These are phyloP conservation scores for Scheffersomyces titani DNA, from an alignment of 1,139 yeast genomes.

Conservation along the genomic window DNA sequence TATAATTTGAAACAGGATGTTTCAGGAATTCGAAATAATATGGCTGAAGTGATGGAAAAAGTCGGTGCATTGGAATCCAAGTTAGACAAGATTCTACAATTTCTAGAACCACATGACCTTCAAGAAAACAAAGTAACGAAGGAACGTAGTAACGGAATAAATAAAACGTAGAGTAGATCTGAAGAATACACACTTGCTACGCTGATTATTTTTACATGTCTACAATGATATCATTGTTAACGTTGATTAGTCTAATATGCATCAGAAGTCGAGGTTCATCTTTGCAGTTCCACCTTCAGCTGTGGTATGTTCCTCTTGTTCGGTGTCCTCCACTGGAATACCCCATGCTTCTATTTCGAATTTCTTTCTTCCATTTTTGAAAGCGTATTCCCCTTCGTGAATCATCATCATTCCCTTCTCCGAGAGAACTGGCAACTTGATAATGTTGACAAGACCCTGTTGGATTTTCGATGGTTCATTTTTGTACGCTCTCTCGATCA, in stretches of 20 bases:
- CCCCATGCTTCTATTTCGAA: conserved; percentile 93
- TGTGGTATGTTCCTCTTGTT: conserved; percentile 33
- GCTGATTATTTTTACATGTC: neutral
- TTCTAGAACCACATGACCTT: neutral
- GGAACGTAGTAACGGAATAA: neutral
- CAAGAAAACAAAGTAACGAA: neutral
- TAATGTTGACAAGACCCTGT: conserved; percentile 82
- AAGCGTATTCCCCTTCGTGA: conserved; percentile 77
- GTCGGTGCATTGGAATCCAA: neutral
- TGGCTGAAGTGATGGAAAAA: neutral
- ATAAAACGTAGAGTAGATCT: neutral
- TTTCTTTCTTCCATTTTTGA: conserved; percentile 77
- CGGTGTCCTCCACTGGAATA: conserved; percentile 86
- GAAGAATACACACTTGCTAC: neutral
- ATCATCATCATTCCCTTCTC: conserved; percentile 81
- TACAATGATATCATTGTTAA: neutral
- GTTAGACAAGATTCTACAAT: neutral
- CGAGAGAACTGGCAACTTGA: conserved; percentile 70
- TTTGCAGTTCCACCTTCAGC: conserved; percentile 27
- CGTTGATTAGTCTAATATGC: neutral
- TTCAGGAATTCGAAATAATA: neutral
- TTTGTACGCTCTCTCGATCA: conserved; percentile 67
- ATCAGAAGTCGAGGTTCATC: conserved; percentile 38
- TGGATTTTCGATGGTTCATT: conserved; percentile 74
- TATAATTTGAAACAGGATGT: neutral